These are phyloP conservation scores for Somion occarium DNA, from an alignment of 1,284 basidiomycete species.

Conservation along the genomic window DNA sequence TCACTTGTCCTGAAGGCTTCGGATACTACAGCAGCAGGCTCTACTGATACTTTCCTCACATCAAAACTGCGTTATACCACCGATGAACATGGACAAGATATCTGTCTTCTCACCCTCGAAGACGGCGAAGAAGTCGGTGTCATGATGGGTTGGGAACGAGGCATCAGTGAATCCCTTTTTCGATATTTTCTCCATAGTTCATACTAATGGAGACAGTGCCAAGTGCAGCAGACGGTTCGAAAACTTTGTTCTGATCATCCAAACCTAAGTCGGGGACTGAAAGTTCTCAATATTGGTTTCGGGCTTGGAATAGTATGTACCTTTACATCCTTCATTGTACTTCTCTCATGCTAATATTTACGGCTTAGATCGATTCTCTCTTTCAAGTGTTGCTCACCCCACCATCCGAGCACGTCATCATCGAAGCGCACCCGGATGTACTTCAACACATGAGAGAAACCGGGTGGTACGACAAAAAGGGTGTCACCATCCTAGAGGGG, in stretches of 20 bases:
- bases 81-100: conserved; percentile 76
- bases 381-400: conserved; percentile 66
- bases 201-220: conserved; percentile 23
- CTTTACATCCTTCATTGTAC: conserved; percentile 14
- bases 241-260: conserved; percentile 53
- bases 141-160: conserved; percentile 95
- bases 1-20: conserved; percentile 48
- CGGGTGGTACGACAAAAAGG: conserved; percentile 76
- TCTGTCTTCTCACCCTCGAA: conserved; percentile 71
- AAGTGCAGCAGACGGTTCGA: conserved; percentile 68
- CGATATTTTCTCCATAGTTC: neutral
- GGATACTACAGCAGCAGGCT: conserved; percentile 68
- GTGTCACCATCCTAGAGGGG: conserved; percentile 83
- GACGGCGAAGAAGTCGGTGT: conserved; percentile 76
- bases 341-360: conserved; percentile 14
- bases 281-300: conserved; percentile 89
- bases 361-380: conserved; percentile 69
- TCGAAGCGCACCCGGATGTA: conserved; percentile 95
- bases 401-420: conserved; percentile 81
- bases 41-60: conserved; percentile 72
- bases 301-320: conserved; percentile 85
- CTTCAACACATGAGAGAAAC: conserved; percentile 67
- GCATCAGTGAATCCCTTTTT: conserved; percentile 53
- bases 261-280: conserved; percentile 46
- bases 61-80: conserved; percentile 68